Conservation (phyloP, 257 asterid species). For the Linaria vulgaris region DNA sequence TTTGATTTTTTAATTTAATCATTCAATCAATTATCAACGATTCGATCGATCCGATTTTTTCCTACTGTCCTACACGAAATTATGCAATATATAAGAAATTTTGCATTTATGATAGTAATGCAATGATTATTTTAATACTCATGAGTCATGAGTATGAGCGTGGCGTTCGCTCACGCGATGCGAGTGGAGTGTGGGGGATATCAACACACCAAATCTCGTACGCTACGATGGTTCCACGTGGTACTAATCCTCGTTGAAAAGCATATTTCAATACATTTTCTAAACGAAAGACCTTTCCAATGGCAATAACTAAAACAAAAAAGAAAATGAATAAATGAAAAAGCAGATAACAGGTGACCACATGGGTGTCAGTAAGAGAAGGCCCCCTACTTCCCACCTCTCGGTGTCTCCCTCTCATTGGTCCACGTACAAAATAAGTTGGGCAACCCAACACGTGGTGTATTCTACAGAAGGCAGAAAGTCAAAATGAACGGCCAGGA, state of each 20-base stretch:
- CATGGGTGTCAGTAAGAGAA: constrained; percentile 67
- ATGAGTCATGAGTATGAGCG: too few species aligned
- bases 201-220: constrained; percentile 36
- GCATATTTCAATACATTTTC: constrained; percentile 1
- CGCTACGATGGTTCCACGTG: constrained; percentile 69
- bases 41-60: too few species aligned
- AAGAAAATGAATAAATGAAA: constrained; percentile 31
- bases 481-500: constrained; percentile 30
- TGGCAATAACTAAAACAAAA: constrained; percentile 1
- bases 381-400: constrained; percentile 17
- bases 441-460: constrained; percentile 45
- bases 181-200: constrained; percentile 18
- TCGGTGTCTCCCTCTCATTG: constrained; percentile 41
- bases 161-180: constrained; percentile 25
- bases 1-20: too few species aligned
- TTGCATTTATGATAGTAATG: too few species aligned
- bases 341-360: constrained; percentile 34
- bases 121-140: too few species aligned
- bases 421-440: constrained; percentile 47
- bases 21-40: too few species aligned
- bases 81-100: too few species aligned
- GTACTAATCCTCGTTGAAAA: constrained; percentile 34
- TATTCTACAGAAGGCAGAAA: neutral
- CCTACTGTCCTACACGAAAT: too few species aligned
- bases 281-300: neutral